These are phyloP conservation scores for Chlorella sp. DNA, from an alignment of 139 green algal genomes.

Conservation along the genomic window DNA sequence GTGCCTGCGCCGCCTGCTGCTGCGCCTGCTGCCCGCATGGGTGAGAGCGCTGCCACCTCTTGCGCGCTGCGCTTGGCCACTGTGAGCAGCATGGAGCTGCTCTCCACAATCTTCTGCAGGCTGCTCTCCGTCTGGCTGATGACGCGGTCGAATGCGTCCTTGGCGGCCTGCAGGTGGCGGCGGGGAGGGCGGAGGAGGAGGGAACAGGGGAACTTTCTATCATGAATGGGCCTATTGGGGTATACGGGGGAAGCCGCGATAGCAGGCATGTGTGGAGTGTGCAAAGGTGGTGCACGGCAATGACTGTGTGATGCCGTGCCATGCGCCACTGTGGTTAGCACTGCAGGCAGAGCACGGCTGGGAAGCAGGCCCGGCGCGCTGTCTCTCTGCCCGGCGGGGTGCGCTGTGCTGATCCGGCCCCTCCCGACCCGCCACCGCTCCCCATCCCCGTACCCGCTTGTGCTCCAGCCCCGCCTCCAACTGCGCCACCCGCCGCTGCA, in stretches of 20 bases:
- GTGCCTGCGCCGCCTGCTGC: neutral
- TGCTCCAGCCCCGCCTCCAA: neutral
- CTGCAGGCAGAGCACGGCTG: neutral
- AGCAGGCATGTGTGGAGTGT: no score
- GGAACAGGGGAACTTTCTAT: no score
- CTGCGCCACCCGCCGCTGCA: conserved; percentile 20
- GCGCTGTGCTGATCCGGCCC: neutral
- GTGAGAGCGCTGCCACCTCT: neutral
- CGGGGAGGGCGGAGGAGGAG: neutral
- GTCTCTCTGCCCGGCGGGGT: neutral
- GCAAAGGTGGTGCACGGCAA: no score
- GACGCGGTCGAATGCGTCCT: conserved; percentile 6
- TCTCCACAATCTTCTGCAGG: conserved; percentile 85
- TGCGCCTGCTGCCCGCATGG: neutral
- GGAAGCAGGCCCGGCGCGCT: no score
- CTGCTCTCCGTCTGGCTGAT: conserved; percentile 71
- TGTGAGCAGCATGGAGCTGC: conserved; percentile 76
- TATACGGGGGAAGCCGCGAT: no score
- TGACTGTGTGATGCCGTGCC: neutral
- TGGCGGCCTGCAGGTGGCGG: conserved; percentile 2
- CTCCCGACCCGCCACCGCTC: no score
- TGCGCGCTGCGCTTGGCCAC: conserved; percentile 71
- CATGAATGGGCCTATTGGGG: no score
- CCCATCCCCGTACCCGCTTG: neutral
- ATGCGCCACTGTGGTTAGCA: neutral